A percentile compares a stretch with the other conserved stretches of the same genome.
Conservation (phyloP, 2,329 filamentous ascomycete species). For the Fusarium begoniae region DNA sequence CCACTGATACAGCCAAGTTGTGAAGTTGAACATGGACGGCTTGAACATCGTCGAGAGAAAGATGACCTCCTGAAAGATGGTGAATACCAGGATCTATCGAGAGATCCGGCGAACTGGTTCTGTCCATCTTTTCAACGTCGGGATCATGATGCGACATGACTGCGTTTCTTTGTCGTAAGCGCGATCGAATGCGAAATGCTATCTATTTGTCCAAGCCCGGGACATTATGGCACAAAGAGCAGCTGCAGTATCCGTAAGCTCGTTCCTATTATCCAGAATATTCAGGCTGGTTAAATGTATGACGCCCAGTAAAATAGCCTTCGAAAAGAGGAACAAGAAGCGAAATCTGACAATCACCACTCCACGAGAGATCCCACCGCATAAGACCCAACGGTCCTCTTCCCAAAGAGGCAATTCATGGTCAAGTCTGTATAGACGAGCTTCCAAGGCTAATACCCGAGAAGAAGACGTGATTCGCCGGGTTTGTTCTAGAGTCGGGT, state of each 20-base stretch:
- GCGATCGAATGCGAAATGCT: neutral
- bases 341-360: neutral
- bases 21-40: slow-evolving; percentile 64
- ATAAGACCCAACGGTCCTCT: neutral
- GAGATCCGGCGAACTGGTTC: slow-evolving; percentile 46
- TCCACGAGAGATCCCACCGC: neutral
- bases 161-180: neutral
- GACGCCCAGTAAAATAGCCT: slow-evolving; percentile 7
- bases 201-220: slow-evolving; percentile 26
- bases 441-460: slow-evolving; percentile 20
- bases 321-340: neutral
- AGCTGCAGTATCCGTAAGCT: neutral
- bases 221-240: slow-evolving; percentile 15
- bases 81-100: slow-evolving; percentile 36
- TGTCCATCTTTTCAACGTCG: slow-evolving; percentile 47
- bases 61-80: slow-evolving; percentile 45
- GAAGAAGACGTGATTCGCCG: slow-evolving; percentile 13
- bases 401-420: slow-evolving; percentile 8
- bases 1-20: slow-evolving; percentile 63
- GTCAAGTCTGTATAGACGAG: slow-evolving; percentile 16
- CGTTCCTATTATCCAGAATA: neutral
- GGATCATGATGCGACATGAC: slow-evolving; percentile 27
- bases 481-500: slow-evolving; percentile 14
- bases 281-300: slow-evolving; percentile 16
- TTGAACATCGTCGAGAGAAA: slow-evolving; percentile 63